Conservation (phyloP, 768 basidiomycete species). For the Podaxis sp. region DNA sequence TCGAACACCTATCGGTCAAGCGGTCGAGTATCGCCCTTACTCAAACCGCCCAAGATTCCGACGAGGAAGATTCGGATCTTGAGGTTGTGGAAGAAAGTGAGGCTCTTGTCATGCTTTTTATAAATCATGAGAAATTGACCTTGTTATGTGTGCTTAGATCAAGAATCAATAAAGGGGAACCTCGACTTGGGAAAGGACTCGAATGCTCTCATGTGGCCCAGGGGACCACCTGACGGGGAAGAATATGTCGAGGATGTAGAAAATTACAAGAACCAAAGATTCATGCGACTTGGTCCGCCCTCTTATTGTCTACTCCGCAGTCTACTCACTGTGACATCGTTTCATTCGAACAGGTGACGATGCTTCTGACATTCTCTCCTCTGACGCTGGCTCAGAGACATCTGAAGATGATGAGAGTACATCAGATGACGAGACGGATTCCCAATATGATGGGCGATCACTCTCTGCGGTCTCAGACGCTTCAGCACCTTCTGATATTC, state of each 20-base stretch:
- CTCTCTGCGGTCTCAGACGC: constrained; percentile 45
- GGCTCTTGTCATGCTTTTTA: constrained; percentile 20
- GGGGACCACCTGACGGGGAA: constrained; percentile 57
- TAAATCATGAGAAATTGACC: constrained; percentile 5
- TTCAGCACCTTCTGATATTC: constrained; percentile 35
- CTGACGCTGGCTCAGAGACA: constrained; percentile 54
- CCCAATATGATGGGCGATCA: constrained; percentile 27
- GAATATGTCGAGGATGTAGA: constrained; percentile 51
- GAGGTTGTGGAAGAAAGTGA: constrained; percentile 65
- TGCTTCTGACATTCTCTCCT: constrained; percentile 56
- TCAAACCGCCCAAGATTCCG: constrained; percentile 22
- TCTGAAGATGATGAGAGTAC: constrained; percentile 46
- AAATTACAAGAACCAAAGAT: constrained; percentile 57
- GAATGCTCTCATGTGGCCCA: constrained; percentile 82
- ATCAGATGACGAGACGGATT: constrained; percentile 36
- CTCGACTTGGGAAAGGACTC: constrained; percentile 59
- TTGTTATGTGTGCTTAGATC: constrained; percentile 32
- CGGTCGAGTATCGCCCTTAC: constrained; percentile 18
- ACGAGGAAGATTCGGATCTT: constrained; percentile 54
- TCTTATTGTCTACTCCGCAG: constrained; percentile 1
- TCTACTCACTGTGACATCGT: background rate
- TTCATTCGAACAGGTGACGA: constrained; percentile 44
- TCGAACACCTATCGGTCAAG: constrained; percentile 66
- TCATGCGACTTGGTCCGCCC: constrained; percentile 67
- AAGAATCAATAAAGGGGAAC: constrained; percentile 35